Conservation (phyloP, 176 grass and related monocot species). For the Ananas comosus region DNA sequence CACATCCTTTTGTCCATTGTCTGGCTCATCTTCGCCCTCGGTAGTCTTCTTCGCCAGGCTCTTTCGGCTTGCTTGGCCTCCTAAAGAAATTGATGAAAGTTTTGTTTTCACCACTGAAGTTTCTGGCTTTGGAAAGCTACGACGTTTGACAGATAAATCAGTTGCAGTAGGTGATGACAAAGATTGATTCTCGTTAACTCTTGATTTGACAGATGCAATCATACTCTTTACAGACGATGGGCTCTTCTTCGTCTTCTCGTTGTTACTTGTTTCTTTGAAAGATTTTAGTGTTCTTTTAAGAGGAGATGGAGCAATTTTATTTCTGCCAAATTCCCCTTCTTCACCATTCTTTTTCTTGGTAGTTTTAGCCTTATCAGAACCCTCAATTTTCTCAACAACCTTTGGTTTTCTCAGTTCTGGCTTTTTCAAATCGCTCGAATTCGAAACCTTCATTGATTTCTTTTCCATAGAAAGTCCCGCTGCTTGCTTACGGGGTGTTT, state of each 20-base stretch:
- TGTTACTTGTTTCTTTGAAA: slow-evolving; percentile 6
- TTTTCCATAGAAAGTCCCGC: background rate
- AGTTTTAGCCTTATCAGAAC: background rate
- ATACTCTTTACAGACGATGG: background rate
- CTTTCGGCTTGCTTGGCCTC: slow-evolving; percentile 24
- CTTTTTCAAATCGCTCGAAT: background rate
- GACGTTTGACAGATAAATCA: slow-evolving; percentile 10
- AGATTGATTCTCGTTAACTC: slow-evolving; percentile 24
- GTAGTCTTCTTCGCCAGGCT: slow-evolving; percentile 17
- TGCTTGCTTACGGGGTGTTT: background rate
- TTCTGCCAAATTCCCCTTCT: background rate
- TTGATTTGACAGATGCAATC: slow-evolving; percentile 18
- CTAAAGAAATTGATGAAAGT: slow-evolving; percentile 12
- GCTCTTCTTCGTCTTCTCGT: slow-evolving; percentile 18
- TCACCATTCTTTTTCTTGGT: background rate
- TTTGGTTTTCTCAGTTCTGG: background rate
- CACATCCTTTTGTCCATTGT: slow-evolving; percentile 23
- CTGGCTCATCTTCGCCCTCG: slow-evolving; percentile 21
- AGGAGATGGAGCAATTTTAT: background rate
- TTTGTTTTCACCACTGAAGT: background rate
- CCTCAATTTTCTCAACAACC: background rate
- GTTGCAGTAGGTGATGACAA: slow-evolving; percentile 3
- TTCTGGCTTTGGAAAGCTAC: slow-evolving; percentile 13
- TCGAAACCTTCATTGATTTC: background rate
- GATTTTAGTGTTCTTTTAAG: background rate